Conservation (phyloP, 371 early-diverging fungal genomes). For the Mucor indicus region DNA sequence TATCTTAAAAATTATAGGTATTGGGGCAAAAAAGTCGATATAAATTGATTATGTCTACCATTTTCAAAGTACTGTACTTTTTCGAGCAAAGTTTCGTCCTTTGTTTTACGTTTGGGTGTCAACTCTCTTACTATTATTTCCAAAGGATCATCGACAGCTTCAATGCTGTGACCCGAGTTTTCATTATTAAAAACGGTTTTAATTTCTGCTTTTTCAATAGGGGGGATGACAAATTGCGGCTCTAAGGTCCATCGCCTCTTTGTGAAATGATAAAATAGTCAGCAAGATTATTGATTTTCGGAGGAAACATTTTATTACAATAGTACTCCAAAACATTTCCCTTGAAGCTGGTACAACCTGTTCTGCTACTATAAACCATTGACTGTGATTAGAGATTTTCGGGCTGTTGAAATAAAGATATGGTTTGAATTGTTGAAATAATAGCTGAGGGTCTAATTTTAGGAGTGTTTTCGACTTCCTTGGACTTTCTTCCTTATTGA, state of each 20-base stretch:
- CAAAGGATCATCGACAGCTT: background rate
- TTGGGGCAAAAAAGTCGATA: too few relatives aligned
- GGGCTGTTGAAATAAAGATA: conserved; percentile 26
- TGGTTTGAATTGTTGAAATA: conserved; percentile 37
- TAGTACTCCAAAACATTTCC: conserved; percentile 40
- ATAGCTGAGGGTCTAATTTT: conserved; percentile 17
- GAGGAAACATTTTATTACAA: conserved; percentile 26
- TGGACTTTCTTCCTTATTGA: too few relatives aligned
- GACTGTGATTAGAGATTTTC: background rate
- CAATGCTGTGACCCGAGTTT: too few relatives aligned
- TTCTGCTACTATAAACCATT: conserved; percentile 33
- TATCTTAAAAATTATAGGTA: background rate
- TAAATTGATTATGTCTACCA: conserved; percentile 2
- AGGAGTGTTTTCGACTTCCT: background rate
- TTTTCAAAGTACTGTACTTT: conserved; percentile 33
- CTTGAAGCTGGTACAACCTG: conserved; percentile 27
- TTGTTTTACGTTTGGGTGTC: conserved; percentile 63
- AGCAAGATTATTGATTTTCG: background rate
- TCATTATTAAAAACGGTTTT: background rate
- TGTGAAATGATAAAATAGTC: background rate
- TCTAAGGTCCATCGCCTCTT: conserved; percentile 68
- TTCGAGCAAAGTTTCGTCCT: conserved; percentile 48
- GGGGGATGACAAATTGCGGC: conserved; percentile 69
- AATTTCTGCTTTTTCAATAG: conserved; percentile 59
- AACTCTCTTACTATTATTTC: conserved; percentile 40